Percentiles rank a stretch among this genome's conserved stretches.
These are phyloP conservation scores for Coemansia sp. DNA, from an alignment of 192 early-diverging fungal genomes.

Conservation along the genomic window DNA sequence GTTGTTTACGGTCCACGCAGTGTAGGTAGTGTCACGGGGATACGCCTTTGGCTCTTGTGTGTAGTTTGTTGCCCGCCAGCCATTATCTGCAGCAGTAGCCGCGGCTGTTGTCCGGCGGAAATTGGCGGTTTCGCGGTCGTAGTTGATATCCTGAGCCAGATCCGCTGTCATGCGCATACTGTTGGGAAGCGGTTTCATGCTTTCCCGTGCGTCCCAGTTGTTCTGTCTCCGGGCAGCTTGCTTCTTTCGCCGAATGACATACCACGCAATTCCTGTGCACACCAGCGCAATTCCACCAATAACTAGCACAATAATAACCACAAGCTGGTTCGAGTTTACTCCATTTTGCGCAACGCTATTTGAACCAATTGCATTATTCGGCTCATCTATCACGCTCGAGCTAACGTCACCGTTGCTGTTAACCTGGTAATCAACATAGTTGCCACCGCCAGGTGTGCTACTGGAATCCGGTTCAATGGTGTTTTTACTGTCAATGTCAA, in stretches of 20 bases:
- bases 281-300: constrained; percentile 1
- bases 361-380: not conserved
- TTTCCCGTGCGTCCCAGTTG: constrained; percentile 6
- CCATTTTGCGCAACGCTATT: not conserved
- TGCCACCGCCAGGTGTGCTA: not conserved
- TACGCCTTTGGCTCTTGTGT: not conserved
- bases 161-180: not conserved
- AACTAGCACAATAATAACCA: not conserved
- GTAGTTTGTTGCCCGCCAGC: not conserved
- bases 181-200: constrained; percentile 5
- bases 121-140: not conserved
- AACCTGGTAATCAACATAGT: constrained; percentile 1
- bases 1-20: not conserved
- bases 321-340: constrained; percentile 1
- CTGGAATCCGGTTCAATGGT: too few species aligned
- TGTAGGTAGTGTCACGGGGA: not conserved
- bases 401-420: constrained; percentile 2
- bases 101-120: not conserved
- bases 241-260: constrained; percentile 5
- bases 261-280: constrained; percentile 5
- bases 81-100: not conserved
- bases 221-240: constrained; percentile 4
- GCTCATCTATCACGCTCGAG: not conserved
- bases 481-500: too few species aligned
- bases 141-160: not conserved